A percentile compares a stretch with the other conserved stretches of the same genome.
phyloP scores from a whole-genome alignment of 1,284 basidiomycete species.

The Irpex sp. region DNA sequence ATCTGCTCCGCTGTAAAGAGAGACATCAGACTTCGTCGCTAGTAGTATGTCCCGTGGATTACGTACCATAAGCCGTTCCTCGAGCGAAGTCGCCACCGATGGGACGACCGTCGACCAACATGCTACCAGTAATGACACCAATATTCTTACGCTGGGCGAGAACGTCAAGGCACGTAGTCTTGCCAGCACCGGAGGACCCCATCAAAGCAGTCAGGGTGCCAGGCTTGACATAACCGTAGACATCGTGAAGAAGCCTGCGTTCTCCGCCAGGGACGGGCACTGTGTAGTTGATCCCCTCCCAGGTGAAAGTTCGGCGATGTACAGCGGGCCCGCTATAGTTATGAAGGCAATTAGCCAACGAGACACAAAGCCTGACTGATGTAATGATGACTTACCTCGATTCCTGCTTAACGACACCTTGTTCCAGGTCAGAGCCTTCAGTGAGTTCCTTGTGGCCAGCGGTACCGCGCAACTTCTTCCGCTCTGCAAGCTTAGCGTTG shows the following conservation, averaged over 20 bases:
- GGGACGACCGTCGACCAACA: conserved; percentile 77
- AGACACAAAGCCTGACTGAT: not conserved
- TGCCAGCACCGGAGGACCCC: conserved; percentile 80
- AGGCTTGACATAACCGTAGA: conserved; percentile 89
- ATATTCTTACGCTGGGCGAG: conserved; percentile 86
- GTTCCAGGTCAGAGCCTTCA: conserved; percentile 28
- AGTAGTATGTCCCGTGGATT: not conserved
- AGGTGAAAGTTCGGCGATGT: conserved; percentile 59
- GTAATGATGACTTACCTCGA: conserved; percentile 19
- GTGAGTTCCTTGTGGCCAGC: conserved; percentile 27
- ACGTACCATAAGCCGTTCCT: conserved; percentile 70
- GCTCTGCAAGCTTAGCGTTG: conserved; percentile 58
- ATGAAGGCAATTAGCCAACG: conserved; percentile 4
- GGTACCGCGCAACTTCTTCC: conserved; percentile 36
- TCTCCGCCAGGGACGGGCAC: conserved; percentile 72
- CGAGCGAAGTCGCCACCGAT: conserved; percentile 77
- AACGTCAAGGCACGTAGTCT: conserved; percentile 86
- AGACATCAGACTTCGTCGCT: conserved; percentile 25
- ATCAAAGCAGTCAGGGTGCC: conserved; percentile 77
- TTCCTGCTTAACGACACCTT: conserved; percentile 23
- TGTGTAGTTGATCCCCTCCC: conserved; percentile 70
- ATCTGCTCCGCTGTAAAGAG: conserved; percentile 73
- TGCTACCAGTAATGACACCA: conserved; percentile 78
- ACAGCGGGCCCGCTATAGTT: conserved; percentile 9
- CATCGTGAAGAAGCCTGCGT: conserved; percentile 74